phyloP scores from a whole-genome alignment of 768 basidiomycete species.

The Rhodotorula toruloides region DNA sequence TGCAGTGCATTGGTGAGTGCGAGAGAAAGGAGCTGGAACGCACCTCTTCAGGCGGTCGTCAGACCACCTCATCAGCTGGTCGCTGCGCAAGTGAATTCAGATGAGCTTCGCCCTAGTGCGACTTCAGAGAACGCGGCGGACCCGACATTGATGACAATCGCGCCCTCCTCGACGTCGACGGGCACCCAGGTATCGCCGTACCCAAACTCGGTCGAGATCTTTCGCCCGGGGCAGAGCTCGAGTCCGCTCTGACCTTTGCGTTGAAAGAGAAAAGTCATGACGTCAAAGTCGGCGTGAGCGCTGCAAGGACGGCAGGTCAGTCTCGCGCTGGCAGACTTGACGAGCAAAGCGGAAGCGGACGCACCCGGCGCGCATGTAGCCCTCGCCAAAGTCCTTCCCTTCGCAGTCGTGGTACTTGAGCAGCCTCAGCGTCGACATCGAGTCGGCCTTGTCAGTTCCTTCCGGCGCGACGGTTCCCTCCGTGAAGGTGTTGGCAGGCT shows the following conservation, averaged over 20 bases:
- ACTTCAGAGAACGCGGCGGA: too few species aligned
- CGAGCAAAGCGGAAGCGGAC: not conserved
- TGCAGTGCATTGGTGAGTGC: not conserved
- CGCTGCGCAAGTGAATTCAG: too few species aligned
- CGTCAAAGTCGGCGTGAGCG: slow-evolving; percentile 44
- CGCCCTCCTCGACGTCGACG: slow-evolving; percentile 35
- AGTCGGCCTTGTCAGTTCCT: slow-evolving; percentile 37
- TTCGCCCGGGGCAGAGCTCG: slow-evolving; percentile 44
- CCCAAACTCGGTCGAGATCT: slow-evolving; percentile 43
- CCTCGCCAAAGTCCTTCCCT: slow-evolving; percentile 38
- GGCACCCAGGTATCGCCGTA: slow-evolving; percentile 40
- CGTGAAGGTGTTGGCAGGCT: slow-evolving; percentile 41
- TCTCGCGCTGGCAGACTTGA: not conserved
- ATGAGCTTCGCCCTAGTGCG: too few species aligned
- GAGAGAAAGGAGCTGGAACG: slow-evolving; percentile 3
- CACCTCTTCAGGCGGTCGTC: slow-evolving; percentile 44
- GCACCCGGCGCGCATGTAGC: slow-evolving; percentile 42
- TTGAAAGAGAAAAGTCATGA: slow-evolving; percentile 45
- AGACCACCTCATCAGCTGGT: slow-evolving; percentile 40
- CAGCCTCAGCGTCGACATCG: slow-evolving; percentile 40
- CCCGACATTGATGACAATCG: slow-evolving; percentile 45
- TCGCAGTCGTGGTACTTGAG: slow-evolving; percentile 42
- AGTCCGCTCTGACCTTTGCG: slow-evolving; percentile 43
- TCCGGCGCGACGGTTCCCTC: slow-evolving; percentile 36
- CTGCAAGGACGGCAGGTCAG: not conserved